These are phyloP conservation scores for Coniochaeta hoffmannii DNA, from an alignment of 2,329 filamentous ascomycete genomes.

Conservation along the genomic window DNA sequence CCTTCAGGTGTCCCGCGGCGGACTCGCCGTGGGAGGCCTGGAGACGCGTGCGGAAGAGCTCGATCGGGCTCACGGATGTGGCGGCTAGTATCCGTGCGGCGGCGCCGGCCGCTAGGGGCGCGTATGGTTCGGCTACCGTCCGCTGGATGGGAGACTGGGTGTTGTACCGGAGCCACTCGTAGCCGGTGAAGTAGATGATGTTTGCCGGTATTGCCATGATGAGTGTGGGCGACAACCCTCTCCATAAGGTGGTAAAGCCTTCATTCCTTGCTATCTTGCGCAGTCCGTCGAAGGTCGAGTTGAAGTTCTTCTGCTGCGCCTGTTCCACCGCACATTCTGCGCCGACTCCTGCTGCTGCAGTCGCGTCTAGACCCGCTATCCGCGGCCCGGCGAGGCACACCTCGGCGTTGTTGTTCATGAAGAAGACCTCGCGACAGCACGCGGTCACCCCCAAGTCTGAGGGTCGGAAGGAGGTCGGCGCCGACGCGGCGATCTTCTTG, in stretches of 20 bases:
- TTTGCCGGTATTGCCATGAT: conserved; percentile 93
- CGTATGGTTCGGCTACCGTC: conserved; percentile 58
- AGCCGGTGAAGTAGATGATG: conserved; percentile 97
- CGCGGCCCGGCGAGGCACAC: conserved; percentile 69
- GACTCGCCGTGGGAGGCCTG: conserved; percentile 63
- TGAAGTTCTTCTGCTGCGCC: conserved; percentile 74
- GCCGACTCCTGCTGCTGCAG: conserved; percentile 33
- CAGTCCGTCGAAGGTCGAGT: conserved; percentile 84
- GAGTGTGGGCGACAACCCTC: conserved; percentile 87
- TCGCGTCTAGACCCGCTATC: conserved; percentile 31
- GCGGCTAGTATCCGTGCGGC: conserved; percentile 74
- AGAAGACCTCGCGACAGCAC: conserved; percentile 96
- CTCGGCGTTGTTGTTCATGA: conserved; percentile 77
- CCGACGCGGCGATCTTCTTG: conserved; percentile 47
- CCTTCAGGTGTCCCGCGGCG: conserved; percentile 62
- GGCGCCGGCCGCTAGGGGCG: conserved; percentile 74
- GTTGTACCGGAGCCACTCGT: conserved; percentile 84
- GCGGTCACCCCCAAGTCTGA: conserved; percentile 83
- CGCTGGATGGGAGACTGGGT: conserved; percentile 62
- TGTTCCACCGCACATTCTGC: conserved; percentile 82
- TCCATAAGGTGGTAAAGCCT: conserved; percentile 79
- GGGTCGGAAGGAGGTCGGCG: conserved; percentile 62
- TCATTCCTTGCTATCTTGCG: conserved; percentile 94
- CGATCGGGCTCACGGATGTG: conserved; percentile 77
- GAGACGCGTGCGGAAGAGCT: conserved; percentile 88